Base-by-base conservation (phyloP, 176 grass and related monocot genomes). In the Saccharum spontaneum region DNA sequence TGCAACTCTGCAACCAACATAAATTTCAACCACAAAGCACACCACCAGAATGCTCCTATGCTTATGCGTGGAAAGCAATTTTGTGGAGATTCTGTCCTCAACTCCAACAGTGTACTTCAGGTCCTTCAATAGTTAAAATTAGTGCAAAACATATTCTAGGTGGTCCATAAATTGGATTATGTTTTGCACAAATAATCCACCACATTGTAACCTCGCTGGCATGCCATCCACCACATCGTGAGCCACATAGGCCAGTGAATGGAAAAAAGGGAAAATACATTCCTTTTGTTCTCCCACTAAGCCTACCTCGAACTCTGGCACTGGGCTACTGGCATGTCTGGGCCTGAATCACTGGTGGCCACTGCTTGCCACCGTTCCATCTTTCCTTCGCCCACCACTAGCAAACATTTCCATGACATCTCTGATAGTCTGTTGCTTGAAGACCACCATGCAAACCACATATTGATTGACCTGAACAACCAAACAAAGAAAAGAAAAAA, bases 1-100 rank as follows among this genome's bases (percentile, higher is more conserved):
- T 80, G 26, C 48, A 49, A 41, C 46, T 30, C 7, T 26, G 13
- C 22, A 15, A 65, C 23, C 41, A 46, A 46, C 18, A 65, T 73
- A 60, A 20, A 39, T 59, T 80, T 66, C 45, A 43, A 22, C 48
- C 16, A 78, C 28, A 54, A 30, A 73, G 17, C 48, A 50, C 15
- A 73, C 34, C 36, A 8, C 36, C 54, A 33, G 6, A 73, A 57
- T 79, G 18, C 10, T 44, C 60, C 36, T 11, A 28, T 31, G 3
- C 43, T 80, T 61, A 39, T 89, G 38, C 49, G 18, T 61, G 43
- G 66, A 78, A 83, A 83, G 5, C 22, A 68, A 74, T 59, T 41
- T 6, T 81, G 43, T 75, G 78, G 31, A 75, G 7, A 89, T 75
- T 22, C 20, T 16, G 38, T 63, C 37, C n/a, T 28, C 4, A 65